Conservation (phyloP, 768 basidiomycete species). For the Suillus hirtellus region DNA sequence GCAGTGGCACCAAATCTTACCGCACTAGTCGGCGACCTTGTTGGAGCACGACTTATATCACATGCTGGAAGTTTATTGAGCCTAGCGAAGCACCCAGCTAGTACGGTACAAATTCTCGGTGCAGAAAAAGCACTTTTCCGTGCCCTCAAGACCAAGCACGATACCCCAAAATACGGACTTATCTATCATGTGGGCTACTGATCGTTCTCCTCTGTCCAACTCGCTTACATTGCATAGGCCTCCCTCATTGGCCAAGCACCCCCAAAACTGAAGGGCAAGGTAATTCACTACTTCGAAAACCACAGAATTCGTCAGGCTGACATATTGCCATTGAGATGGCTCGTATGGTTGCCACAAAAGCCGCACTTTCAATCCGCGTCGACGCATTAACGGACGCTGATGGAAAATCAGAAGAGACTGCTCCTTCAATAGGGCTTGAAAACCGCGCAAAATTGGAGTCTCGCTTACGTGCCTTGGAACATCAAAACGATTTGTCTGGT, state of each 20-base stretch:
- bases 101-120: constrained; percentile 74
- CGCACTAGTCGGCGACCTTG: constrained; percentile 75
- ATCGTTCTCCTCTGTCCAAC: constrained; percentile 7
- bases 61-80: constrained; percentile 72
- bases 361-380: constrained; percentile 94
- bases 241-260: constrained; percentile 97
- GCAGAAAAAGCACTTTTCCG: constrained; percentile 79
- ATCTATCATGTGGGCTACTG: constrained; percentile 83
- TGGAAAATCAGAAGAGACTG: constrained; percentile 79
- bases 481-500: constrained; percentile 71
- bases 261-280: constrained; percentile 97
- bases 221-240: constrained; percentile 49
- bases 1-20: constrained; percentile 98
- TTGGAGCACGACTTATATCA: constrained; percentile 73
- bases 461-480: constrained; percentile 85
- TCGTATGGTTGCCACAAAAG: constrained; percentile 99
- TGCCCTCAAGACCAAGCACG: constrained; percentile 81
- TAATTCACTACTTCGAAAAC: constrained; percentile 28
- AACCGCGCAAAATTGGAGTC: constrained; percentile 96
- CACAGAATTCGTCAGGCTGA: constrained; percentile 6
- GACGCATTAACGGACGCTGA: constrained; percentile 94
- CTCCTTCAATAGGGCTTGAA: constrained; percentile 88
- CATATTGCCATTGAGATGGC: constrained; percentile 68
- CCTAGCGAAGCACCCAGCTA: constrained; percentile 76
- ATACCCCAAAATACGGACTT: constrained; percentile 99